These are phyloP conservation scores for Sphaerobolus stellatus DNA, from an alignment of 1,284 basidiomycete genomes.

Conservation along the genomic window DNA sequence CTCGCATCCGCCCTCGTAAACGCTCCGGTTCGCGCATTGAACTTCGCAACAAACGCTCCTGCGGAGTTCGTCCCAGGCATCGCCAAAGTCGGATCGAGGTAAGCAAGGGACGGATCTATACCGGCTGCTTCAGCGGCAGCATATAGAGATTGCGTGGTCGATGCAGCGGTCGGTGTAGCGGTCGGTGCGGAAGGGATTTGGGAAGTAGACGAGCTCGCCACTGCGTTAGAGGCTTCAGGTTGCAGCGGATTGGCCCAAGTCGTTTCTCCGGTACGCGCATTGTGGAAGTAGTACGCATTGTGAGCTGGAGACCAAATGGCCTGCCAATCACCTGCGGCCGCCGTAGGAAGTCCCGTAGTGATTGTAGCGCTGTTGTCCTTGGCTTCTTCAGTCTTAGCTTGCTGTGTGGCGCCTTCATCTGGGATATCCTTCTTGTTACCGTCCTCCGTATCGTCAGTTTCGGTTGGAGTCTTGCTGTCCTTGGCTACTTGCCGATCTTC, in stretches of 20 bases:
- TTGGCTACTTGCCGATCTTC: background rate
- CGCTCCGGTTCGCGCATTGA: constrained; percentile 82
- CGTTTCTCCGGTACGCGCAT: constrained; percentile 74
- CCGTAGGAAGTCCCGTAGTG: background rate
- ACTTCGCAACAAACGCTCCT: constrained; percentile 60
- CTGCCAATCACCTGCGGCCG: constrained; percentile 62
- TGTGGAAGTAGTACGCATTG: constrained; percentile 89
- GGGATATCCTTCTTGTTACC: background rate
- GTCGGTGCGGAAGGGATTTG: constrained; percentile 18
- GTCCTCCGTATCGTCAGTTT: constrained; percentile 1
- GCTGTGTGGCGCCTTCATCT: background rate
- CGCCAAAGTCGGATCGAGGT: constrained; percentile 74
- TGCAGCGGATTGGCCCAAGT: constrained; percentile 87
- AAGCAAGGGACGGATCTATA: constrained; percentile 81
- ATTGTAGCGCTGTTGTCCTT: background rate
- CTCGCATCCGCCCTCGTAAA: constrained; percentile 68
- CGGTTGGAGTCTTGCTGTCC: background rate
- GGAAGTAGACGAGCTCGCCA: constrained; percentile 23
- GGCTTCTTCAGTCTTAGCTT: background rate
- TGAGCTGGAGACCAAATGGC: constrained; percentile 81
- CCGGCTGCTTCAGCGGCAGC: constrained; percentile 69
- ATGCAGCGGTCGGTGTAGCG: constrained; percentile 22
- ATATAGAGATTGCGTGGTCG: constrained; percentile 45
- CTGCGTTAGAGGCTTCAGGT: constrained; percentile 26
- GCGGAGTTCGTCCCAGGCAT: constrained; percentile 40